A percentile compares a stretch with the other conserved stretches of the same genome.
These are phyloP conservation scores for Thelephora ganbajun DNA, from an alignment of 768 basidiomycete genomes.

Conservation along the genomic window DNA sequence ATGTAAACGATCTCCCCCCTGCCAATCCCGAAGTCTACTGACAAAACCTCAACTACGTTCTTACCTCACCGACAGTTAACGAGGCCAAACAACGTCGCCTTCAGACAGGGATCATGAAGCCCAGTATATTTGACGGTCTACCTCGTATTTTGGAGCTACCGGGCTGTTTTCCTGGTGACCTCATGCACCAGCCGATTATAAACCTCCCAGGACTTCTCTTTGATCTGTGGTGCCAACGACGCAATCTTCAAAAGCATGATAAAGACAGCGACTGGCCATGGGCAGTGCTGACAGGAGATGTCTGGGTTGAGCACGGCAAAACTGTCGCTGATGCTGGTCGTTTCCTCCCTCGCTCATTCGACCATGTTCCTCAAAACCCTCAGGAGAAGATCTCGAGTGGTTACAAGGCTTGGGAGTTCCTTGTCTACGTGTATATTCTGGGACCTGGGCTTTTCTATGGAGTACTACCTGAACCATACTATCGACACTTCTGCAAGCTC, in stretches of 20 bases:
- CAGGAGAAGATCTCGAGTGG: slow-evolving; percentile 25
- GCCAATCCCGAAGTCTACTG: slow-evolving; percentile 7
- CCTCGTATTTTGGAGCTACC: slow-evolving; percentile 15
- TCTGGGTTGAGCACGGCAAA: slow-evolving; percentile 24
- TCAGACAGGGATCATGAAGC: slow-evolving; percentile 22
- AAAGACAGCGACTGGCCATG: slow-evolving; percentile 24
- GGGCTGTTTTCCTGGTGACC: slow-evolving; percentile 18
- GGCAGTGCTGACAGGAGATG: slow-evolving; percentile 9
- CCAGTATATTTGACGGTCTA: slow-evolving; percentile 20
- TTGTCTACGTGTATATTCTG: slow-evolving; percentile 11
- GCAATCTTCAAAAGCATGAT: too few species aligned
- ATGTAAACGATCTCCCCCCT: slow-evolving; percentile 13
- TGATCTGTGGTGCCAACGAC: too few species aligned
- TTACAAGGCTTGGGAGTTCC: slow-evolving; percentile 20
- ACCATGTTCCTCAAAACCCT: slow-evolving; percentile 25
- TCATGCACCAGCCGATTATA: slow-evolving; percentile 26
- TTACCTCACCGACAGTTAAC: slow-evolving; percentile 8
- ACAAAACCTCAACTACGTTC: slow-evolving; percentile 9
- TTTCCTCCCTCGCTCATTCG: slow-evolving; percentile 26
- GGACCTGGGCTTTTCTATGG: slow-evolving; percentile 15
- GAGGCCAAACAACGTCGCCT: slow-evolving; percentile 16
- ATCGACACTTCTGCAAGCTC: slow-evolving; percentile 15
- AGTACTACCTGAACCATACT: slow-evolving; percentile 14
- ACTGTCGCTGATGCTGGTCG: slow-evolving; percentile 16
- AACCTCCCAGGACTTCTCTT: slow-evolving; percentile 20